Conservation (phyloP, 108 stramenopile genomes). For the Seminavis robusta region DNA sequence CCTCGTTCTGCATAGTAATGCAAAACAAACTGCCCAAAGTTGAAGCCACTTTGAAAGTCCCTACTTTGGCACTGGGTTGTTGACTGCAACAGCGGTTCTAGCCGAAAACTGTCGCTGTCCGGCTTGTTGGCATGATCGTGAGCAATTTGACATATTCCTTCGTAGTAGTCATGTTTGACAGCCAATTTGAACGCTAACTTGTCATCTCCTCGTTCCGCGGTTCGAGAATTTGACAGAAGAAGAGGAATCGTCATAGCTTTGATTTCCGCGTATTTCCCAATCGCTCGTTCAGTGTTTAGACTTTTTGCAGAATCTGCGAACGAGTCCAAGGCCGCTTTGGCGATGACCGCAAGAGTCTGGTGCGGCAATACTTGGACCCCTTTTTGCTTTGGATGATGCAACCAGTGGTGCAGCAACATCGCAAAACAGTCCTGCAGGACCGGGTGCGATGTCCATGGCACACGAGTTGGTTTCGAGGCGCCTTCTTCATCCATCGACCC, state of each 20-base stretch:
- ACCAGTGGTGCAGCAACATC: too few species aligned
- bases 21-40: conserved; percentile 37
- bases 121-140: conserved; percentile 29
- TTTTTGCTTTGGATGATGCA: too few species aligned
- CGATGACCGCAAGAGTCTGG: too few species aligned
- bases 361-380: too few species aligned
- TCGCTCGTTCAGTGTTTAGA: not conserved
- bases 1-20: conserved; percentile 37
- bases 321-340: conserved; percentile 20
- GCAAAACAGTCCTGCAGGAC: too few species aligned
- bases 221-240: conserved; percentile 4
- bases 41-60: conserved; percentile 19
- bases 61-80: too few species aligned
- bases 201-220: conserved; percentile 12
- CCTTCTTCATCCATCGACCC: too few species aligned
- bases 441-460: too few species aligned
- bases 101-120: conserved; percentile 14
- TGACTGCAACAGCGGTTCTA: conserved; percentile 32
- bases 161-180: conserved; percentile 26
- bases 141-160: conserved; percentile 35
- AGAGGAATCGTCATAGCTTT: conserved; percentile 16
- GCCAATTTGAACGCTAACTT: conserved; percentile 33
- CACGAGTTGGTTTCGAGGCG: too few species aligned
- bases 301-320: conserved; percentile 19
- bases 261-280: conserved; percentile 10